These are phyloP conservation scores for Crucihimalaya himalaica DNA, from an alignment of 345 rosid genomes.

Conservation along the genomic window DNA sequence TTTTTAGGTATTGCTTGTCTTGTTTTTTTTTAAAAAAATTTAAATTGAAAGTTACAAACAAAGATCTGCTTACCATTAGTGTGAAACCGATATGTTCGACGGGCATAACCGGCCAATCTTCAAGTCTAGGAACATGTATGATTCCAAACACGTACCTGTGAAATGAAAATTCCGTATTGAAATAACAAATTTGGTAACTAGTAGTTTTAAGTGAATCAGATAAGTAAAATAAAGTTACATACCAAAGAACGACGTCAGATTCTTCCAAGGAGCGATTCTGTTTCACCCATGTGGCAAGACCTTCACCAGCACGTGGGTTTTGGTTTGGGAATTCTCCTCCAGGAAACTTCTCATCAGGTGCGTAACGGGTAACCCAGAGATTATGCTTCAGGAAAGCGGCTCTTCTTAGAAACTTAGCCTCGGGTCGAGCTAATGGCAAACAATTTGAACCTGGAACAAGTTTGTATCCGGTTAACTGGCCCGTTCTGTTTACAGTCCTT, in stretches of 20 bases:
- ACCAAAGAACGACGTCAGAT: constrained; percentile 84
- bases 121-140: constrained; percentile 85
- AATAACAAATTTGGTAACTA: background rate
- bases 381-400: constrained; percentile 87
- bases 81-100: constrained; percentile 82
- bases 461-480: constrained; percentile 83
- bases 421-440: constrained; percentile 80
- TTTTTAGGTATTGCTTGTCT: background rate
- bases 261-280: constrained; percentile 82
- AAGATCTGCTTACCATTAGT: constrained; percentile 59
- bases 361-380: constrained; percentile 83
- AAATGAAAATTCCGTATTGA: background rate
- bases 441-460: constrained; percentile 89
- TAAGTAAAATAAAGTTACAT: constrained; percentile 27
- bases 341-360: constrained; percentile 67
- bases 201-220: background rate
- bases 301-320: constrained; percentile 88
- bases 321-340: constrained; percentile 97
- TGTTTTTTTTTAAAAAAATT: too few relatives aligned
- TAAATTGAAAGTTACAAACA: background rate
- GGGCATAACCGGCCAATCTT: constrained; percentile 97
- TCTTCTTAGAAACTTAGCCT: constrained; percentile 82
- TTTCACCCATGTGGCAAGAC: constrained; percentile 81
- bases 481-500: constrained; percentile 85
- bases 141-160: constrained; percentile 89